Evolutionary conservation across 768 basidiomycete genomes (phyloP).

Genomic region (Panellus pusillus): DNA sequence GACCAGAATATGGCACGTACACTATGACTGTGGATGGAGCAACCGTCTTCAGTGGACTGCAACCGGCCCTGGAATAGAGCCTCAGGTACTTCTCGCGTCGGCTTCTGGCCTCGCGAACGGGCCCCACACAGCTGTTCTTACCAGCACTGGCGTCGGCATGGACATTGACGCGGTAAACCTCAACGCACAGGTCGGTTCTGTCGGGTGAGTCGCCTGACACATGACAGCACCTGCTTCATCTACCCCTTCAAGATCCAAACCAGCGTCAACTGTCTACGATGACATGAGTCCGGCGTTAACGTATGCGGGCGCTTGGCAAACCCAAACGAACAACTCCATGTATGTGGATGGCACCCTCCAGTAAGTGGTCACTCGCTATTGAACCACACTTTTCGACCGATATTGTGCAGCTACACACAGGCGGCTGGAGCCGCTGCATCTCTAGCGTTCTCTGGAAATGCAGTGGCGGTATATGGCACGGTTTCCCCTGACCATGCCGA

Average conservation of each 20-base stretch:
- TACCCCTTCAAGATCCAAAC: constrained; percentile 21
- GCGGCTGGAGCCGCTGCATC: constrained; percentile 41
- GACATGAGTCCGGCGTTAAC: constrained; percentile 39
- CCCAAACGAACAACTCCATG: constrained; percentile 23
- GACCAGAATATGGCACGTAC: constrained; percentile 49
- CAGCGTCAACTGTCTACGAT: constrained; percentile 36
- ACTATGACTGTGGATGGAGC: constrained; percentile 46
- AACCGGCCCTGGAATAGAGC: constrained; percentile 24
- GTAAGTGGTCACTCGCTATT: constrained; percentile 31
- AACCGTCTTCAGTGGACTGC: constrained; percentile 34
- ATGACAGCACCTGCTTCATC: neutral
- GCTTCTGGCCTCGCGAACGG: constrained; percentile 44
- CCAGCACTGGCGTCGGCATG: constrained; percentile 43
- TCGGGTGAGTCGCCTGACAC: constrained; percentile 32
- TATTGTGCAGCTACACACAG: constrained; percentile 38
- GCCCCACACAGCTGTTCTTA: constrained; percentile 47
- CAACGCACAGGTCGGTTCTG: constrained; percentile 36
- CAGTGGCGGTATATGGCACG: constrained; percentile 55
- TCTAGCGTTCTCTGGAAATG: constrained; percentile 48
- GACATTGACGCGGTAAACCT: constrained; percentile 54
- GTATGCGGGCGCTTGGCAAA: constrained; percentile 44
- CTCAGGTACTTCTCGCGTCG: constrained; percentile 44
- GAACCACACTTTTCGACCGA: neutral
- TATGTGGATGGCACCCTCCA: constrained; percentile 44
- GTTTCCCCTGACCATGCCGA: constrained; percentile 52